phyloP scores from a whole-genome alignment of 768 basidiomycete genomes.

The Psilocybe sp. region DNA sequence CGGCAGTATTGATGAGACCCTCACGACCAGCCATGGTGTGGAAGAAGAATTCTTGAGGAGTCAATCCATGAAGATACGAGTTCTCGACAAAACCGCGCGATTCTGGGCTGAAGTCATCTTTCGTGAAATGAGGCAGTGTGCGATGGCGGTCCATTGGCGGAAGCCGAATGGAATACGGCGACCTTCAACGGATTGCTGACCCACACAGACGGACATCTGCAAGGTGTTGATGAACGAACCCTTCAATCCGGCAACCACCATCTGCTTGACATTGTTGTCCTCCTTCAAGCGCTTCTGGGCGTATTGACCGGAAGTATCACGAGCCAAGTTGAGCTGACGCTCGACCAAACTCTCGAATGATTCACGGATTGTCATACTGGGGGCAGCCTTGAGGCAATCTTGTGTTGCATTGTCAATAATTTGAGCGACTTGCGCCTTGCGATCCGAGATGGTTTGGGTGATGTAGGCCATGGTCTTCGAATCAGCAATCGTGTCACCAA shows the following conservation, averaged over 20 bases:
- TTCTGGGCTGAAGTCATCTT: constrained; percentile 98
- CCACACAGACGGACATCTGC: constrained; percentile 99
- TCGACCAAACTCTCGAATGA: constrained; percentile 95
- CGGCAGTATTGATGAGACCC: constrained; percentile 98
- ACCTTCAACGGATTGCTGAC: constrained; percentile 97
- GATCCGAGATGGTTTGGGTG: constrained; percentile 74
- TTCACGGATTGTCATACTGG: constrained; percentile 99
- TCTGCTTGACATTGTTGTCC: constrained; percentile 99
- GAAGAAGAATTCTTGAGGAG: constrained; percentile 99
- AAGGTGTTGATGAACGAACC: constrained; percentile 99
- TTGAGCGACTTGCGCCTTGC: constrained; percentile 74
- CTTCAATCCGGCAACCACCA: constrained; percentile 99
- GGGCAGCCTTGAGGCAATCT: constrained; percentile 83
- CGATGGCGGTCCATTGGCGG: no score
- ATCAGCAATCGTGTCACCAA: constrained; percentile 97
- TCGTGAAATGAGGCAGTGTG: constrained; percentile 94
- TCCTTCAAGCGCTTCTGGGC: constrained; percentile 98
- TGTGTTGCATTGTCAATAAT: constrained; percentile 83
- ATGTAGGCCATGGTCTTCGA: constrained; percentile 84
- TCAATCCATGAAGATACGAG: constrained; percentile 93
- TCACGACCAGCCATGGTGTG: constrained; percentile 99
- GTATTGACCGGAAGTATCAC: constrained; percentile 92
- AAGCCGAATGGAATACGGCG: constrained; percentile 98
- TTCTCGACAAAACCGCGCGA: constrained; percentile 99
- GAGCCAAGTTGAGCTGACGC: constrained; percentile 87